phyloP scores from a whole-genome alignment of 495 filamentous ascomycete genomes.

The Penicillium roqueforti region DNA sequence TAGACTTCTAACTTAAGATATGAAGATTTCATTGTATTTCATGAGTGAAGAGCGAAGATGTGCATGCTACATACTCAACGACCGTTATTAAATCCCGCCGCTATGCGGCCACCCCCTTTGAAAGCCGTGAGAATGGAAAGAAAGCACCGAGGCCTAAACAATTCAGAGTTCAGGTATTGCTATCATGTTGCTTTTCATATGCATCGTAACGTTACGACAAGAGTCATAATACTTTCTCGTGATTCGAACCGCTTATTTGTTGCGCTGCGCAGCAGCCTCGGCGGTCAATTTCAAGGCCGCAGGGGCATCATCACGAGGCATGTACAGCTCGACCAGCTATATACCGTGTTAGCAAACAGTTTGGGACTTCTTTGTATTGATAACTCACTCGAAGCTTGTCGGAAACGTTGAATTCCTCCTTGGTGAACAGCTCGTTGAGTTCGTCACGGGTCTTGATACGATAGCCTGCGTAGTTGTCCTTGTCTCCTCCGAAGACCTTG shows the following conservation, averaged over 20 bases:
- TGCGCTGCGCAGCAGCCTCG: constrained; percentile 61
- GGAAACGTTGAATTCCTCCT: constrained; percentile 57
- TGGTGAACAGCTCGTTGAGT: constrained; percentile 61
- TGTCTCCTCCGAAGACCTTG: constrained; percentile 62
- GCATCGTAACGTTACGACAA: background rate
- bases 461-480: constrained; percentile 58
- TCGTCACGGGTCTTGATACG: constrained; percentile 67
- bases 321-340: constrained; percentile 82
- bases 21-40: background rate
- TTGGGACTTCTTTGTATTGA: background rate
- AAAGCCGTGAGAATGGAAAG: background rate
- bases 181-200: background rate
- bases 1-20: background rate
- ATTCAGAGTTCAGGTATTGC: background rate
- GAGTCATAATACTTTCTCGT: background rate
- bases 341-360: constrained; percentile 25
- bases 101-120: too few species aligned
- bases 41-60: background rate
- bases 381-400: constrained; percentile 43
- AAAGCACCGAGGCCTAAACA: background rate
- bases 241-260: constrained; percentile 43
- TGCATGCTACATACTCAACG: background rate
- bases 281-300: constrained; percentile 61
- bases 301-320: constrained; percentile 78
- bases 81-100: background rate